Conservation (phyloP, 2,329 filamentous ascomycete species). For the Aspergillus texensis region DNA sequence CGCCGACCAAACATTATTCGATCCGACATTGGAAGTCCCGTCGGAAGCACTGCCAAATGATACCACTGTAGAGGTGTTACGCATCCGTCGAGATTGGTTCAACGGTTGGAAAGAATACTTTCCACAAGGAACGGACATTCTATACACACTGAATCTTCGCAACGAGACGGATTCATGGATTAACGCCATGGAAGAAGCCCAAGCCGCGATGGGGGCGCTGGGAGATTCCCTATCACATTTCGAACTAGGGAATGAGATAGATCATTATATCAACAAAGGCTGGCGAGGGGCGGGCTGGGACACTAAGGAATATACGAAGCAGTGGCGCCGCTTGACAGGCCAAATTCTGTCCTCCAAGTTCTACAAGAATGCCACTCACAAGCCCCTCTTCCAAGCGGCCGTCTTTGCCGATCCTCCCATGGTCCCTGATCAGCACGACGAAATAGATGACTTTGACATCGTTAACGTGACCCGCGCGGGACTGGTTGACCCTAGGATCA, state of each 20-base stretch:
- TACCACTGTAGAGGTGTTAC: conserved; percentile 5
- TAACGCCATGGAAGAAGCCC: conserved; percentile 9
- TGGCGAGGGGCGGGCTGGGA: conserved; percentile 7
- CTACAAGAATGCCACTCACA: conserved; percentile 6
- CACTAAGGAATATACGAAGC: conserved; percentile 5
- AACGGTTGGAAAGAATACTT: conserved; percentile 11
- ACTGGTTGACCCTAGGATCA: conserved; percentile 6
- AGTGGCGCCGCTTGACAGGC: conserved; percentile 10
- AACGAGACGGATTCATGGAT: conserved; percentile 6
- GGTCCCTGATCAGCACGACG: conserved; percentile 12
- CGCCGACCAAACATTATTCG: conserved; percentile 12
- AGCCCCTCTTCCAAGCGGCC: conserved; percentile 10
- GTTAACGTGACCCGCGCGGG: conserved; percentile 10
- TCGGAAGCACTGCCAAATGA: conserved; percentile 8
- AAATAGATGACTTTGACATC: conserved; percentile 14
- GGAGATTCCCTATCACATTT: conserved; percentile 5
- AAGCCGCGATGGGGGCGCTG: conserved; percentile 8
- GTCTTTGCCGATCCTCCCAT: conserved; percentile 12
- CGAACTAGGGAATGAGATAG: conserved; percentile 13
- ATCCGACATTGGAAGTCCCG: background rate
- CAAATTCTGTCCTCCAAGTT: conserved; percentile 5
- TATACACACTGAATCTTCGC: conserved; percentile 10
- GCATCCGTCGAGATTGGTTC: conserved; percentile 8
- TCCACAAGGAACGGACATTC: conserved; percentile 3
- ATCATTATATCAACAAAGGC: conserved; percentile 14